Percentiles rank a stretch among this genome's conserved stretches.
phyloP scores from a whole-genome alignment of 2,329 filamentous ascomycete genomes.

The Colletotrichum sublineola region DNA sequence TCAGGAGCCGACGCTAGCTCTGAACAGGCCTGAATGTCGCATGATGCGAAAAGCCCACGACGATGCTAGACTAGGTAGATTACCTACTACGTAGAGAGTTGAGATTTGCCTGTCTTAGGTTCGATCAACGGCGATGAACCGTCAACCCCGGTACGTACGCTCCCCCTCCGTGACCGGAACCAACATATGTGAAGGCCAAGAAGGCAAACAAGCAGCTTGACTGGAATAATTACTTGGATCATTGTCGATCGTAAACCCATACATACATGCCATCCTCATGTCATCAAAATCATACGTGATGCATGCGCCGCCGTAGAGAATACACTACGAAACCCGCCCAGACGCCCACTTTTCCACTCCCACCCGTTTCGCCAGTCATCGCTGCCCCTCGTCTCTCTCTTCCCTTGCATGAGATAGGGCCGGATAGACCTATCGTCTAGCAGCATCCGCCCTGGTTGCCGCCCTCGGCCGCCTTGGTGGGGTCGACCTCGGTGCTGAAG shows the following conservation, averaged over 20 bases:
- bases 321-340: conserved; percentile 26
- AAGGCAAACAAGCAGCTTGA: background rate
- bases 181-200: background rate
- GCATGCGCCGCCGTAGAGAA: conserved; percentile 33
- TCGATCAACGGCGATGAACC: background rate
- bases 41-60: conserved; percentile 3
- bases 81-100: no score
- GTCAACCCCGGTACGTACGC: background rate
- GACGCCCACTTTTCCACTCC: conserved; percentile 32
- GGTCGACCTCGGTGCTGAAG: conserved; percentile 39
- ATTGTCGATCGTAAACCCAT: conserved; percentile 19
- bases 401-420: background rate
- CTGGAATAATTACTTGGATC: conserved; percentile 15
- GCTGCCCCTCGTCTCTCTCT: background rate
- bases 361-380: conserved; percentile 22
- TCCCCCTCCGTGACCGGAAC: background rate
- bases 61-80: background rate
- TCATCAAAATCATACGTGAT: conserved; percentile 27
- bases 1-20: conserved; percentile 17
- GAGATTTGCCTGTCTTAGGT: background rate
- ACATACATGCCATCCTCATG: conserved; percentile 2
- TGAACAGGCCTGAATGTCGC: conserved; percentile 11
- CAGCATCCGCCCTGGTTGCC: conserved; percentile 40
- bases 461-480: conserved; percentile 37
- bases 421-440: background rate